phyloP scores from a whole-genome alignment of 208 protist genomes.

The Leishmania aethiopica region DNA sequence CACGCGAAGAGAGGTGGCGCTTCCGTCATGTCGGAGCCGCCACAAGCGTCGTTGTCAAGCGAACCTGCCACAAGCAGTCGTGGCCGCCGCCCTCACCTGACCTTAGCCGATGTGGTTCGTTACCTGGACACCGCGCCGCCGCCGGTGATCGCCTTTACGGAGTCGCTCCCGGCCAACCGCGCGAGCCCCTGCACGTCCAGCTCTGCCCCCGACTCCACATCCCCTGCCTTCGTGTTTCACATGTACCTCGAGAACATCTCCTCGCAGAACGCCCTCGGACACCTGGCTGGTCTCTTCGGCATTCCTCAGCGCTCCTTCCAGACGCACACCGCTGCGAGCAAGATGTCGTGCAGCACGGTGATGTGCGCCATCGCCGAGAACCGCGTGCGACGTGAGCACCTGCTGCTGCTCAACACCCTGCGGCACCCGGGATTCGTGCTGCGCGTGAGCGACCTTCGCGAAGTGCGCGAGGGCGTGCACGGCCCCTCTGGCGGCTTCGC shows the following conservation, averaged over 20 bases:
- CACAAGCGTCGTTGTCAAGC: neutral
- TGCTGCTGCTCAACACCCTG: slow-evolving; percentile 89
- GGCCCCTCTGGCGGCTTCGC: neutral
- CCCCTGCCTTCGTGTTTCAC: slow-evolving; percentile 79
- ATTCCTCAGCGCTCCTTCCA: slow-evolving; percentile 66
- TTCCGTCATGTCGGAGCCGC: neutral
- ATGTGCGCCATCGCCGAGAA: slow-evolving; percentile 71
- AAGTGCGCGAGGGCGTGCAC: slow-evolving; percentile 31
- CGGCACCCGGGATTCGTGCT: slow-evolving; percentile 87
- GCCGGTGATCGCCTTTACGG: slow-evolving; percentile 75
- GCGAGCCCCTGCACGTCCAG: neutral
- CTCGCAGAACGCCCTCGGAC: slow-evolving; percentile 73
- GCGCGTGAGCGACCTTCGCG: slow-evolving; percentile 68
- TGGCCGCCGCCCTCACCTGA: slow-evolving; percentile 19
- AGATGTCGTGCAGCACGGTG: slow-evolving; percentile 78
- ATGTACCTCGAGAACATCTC: slow-evolving; percentile 86
- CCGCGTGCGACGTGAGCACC: slow-evolving; percentile 56
- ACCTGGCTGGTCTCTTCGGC: slow-evolving; percentile 71
- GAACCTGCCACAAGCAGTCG: neutral
- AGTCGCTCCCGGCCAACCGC: slow-evolving; percentile 24
- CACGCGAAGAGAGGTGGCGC: neutral
- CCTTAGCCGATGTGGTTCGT: slow-evolving; percentile 50
- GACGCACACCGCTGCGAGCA: slow-evolving; percentile 66
- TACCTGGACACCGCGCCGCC: slow-evolving; percentile 77
- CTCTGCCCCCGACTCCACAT: neutral